Evolutionary conservation across 495 filamentous ascomycete genomes (phyloP).

Genomic region (Trichoderma reesei): DNA sequence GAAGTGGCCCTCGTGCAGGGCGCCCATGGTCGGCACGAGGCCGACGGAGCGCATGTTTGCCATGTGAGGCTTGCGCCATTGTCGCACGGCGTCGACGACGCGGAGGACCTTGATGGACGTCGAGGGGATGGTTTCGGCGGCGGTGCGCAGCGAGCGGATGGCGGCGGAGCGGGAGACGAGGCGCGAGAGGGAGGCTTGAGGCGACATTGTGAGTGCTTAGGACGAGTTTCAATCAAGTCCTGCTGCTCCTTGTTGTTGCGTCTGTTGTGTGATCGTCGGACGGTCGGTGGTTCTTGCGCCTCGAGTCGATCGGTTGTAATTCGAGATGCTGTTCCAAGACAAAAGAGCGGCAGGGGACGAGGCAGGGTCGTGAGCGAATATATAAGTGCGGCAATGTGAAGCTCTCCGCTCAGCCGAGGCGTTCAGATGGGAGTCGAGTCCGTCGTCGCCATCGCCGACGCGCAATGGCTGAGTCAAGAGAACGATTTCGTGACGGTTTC

Average conservation of each 20-base stretch:
- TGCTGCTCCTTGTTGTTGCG: background rate
- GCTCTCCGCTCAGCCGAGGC: background rate
- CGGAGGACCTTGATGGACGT: constrained; percentile 65
- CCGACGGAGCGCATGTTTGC: constrained; percentile 64
- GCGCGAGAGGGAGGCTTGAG: background rate
- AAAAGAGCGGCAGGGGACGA: background rate
- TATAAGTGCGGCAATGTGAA: background rate
- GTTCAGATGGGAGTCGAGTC: constrained; percentile 12
- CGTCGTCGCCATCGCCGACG: constrained; percentile 21
- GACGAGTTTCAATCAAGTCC: too few relatives aligned
- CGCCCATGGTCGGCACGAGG: constrained; percentile 94
- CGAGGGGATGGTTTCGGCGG: constrained; percentile 35
- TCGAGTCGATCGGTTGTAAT: too few relatives aligned
- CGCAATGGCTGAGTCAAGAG: constrained; percentile 16
- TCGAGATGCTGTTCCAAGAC: too few relatives aligned
- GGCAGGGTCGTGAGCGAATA: background rate
- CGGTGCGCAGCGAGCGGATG: constrained; percentile 13
- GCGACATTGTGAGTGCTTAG: background rate
- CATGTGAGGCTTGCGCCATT: constrained; percentile 58
- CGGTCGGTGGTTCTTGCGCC: too few relatives aligned
- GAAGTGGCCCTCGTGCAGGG: constrained; percentile 83
- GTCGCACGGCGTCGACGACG: constrained; percentile 59
- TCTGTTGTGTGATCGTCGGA: background rate
- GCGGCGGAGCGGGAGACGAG: background rate
- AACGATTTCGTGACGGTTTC: constrained; percentile 32